A percentile compares a stretch with the other conserved stretches of the same genome.
Evolutionary conservation across 495 filamentous ascomycete species (phyloP).

Genomic region (Daldinia bambusicola): DNA sequence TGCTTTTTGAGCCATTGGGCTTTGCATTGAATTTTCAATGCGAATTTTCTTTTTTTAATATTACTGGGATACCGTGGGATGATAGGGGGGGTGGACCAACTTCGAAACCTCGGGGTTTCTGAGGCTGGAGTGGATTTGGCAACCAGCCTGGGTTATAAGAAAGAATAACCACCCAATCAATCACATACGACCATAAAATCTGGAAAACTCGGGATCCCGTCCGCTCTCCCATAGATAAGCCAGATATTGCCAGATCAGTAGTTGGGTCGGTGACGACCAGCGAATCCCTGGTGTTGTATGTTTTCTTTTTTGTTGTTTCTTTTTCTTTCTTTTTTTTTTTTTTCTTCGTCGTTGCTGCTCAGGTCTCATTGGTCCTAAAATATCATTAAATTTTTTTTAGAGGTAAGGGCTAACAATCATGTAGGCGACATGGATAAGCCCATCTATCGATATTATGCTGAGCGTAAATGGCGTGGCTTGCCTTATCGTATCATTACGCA

Average conservation of each 20-base stretch:
- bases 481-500: conserved; percentile 83
- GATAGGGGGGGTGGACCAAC: conserved; percentile 4
- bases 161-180: conserved; percentile 6
- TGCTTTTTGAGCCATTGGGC: background rate
- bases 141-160: conserved; percentile 17
- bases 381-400: background rate
- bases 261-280: conserved; percentile 62
- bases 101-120: background rate
- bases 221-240: conserved; percentile 61
- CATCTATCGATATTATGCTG: conserved; percentile 90
- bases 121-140: conserved; percentile 14
- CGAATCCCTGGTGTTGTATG: conserved; percentile 61
- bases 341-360: background rate
- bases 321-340: conserved; percentile 12
- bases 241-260: conserved; percentile 56
- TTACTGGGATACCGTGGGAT: conserved; percentile 2
- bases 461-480: conserved; percentile 80
- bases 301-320: conserved; percentile 41
- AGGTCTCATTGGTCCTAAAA: conserved; percentile 1
- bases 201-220: conserved; percentile 61
- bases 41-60: background rate
- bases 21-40: background rate
- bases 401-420: conserved; percentile 34
- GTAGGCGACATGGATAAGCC: conserved; percentile 95
- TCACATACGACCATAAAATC: conserved; percentile 59